phyloP scores from a whole-genome alignment of 2,329 filamentous ascomycete species.

The Ophiostoma pallidulum region DNA sequence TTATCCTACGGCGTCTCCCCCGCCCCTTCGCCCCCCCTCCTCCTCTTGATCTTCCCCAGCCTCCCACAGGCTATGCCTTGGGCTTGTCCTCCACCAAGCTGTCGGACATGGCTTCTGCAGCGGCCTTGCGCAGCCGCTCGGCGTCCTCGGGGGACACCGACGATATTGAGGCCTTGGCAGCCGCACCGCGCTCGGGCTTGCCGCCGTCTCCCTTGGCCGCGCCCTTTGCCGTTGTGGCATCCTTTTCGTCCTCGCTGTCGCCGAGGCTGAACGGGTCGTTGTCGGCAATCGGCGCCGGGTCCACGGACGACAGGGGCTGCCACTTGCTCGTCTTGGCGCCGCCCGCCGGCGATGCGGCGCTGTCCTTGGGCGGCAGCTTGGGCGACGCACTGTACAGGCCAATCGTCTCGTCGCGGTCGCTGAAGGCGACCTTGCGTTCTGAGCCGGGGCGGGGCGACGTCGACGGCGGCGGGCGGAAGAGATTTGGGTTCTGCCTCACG shows the following conservation, averaged over 20 bases:
- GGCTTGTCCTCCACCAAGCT: constrained; percentile 20
- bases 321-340: constrained; percentile 78
- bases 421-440: constrained; percentile 47
- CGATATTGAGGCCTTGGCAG: constrained; percentile 5
- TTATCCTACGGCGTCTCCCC: not conserved
- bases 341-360: constrained; percentile 14
- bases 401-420: constrained; percentile 65
- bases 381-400: constrained; percentile 63
- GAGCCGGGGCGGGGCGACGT: constrained; percentile 40
- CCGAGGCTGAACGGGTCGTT: constrained; percentile 96
- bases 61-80: too few species aligned
- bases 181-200: constrained; percentile 5
- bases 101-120: constrained; percentile 21
- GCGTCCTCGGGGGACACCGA: constrained; percentile 15
- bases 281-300: constrained; percentile 75
- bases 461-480: constrained; percentile 62
- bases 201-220: constrained; percentile 14
- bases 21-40: not conserved
- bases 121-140: constrained; percentile 20
- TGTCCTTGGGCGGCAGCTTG: constrained; percentile 43
- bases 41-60: too few species aligned
- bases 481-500: constrained; percentile 64
- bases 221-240: constrained; percentile 30
- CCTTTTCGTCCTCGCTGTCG: constrained; percentile 88
- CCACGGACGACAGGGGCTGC: constrained; percentile 83